Conservation (phyloP, 2,329 filamentous ascomycete genomes). For the Monilinia fructigena region DNA sequence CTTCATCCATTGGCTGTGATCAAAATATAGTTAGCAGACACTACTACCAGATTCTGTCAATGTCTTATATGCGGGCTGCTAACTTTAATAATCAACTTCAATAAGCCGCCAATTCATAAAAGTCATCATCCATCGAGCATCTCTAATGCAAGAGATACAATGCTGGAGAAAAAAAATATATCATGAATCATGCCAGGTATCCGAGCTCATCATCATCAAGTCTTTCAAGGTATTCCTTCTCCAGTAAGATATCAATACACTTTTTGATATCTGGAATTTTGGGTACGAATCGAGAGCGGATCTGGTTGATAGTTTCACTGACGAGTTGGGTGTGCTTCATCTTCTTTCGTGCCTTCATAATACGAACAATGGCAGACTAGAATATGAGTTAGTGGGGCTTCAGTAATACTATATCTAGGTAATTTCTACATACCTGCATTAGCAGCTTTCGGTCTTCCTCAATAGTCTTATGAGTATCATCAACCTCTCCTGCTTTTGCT, state of each 20-base stretch:
- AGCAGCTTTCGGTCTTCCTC: constrained; percentile 96
- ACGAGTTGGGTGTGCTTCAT: constrained; percentile 97
- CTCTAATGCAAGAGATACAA: constrained; percentile 12
- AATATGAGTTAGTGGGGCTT: constrained; percentile 37
- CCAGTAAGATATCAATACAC: constrained; percentile 96
- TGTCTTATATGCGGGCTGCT: not conserved
- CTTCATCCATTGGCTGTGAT: constrained; percentile 8
- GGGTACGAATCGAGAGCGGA: constrained; percentile 87
- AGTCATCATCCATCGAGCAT: constrained; percentile 14
- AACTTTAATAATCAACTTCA: constrained; percentile 20
- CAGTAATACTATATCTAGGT: constrained; percentile 6
- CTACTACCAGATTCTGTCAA: constrained; percentile 11
- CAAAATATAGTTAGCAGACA: constrained; percentile 8
- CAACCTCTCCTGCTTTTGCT: constrained; percentile 94
- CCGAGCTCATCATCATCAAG: constrained; percentile 91
- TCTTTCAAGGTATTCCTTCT: constrained; percentile 98
- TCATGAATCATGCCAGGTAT: constrained; percentile 73
- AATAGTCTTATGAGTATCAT: constrained; percentile 98
- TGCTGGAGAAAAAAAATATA: not conserved
- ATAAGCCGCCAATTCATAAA: constrained; percentile 21
- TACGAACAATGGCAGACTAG: constrained; percentile 95
- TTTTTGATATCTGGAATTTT: constrained; percentile 98
- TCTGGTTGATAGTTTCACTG: constrained; percentile 92
- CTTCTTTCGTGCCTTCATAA: constrained; percentile 99
- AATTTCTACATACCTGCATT: constrained; percentile 72